A percentile compares a stretch with the other conserved stretches of the same genome.
These are phyloP conservation scores for Phanerodontia chrysosporium DNA, from an alignment of 768 basidiomycete genomes.

Conservation along the genomic window DNA sequence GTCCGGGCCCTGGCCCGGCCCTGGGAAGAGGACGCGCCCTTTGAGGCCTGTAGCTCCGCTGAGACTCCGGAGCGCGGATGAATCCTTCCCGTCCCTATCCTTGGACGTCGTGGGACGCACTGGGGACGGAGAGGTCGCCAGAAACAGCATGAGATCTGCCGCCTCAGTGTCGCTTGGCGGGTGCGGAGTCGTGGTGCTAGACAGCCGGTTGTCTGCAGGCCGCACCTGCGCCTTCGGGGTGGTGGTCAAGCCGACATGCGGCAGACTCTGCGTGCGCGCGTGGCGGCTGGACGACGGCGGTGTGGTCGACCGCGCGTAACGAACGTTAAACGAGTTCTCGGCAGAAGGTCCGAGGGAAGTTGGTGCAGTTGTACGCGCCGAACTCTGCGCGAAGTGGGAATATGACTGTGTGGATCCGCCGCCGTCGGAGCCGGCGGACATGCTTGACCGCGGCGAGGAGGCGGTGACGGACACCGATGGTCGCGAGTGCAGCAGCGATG, in stretches of 20 bases:
- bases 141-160: slow-evolving; percentile 79
- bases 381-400: slow-evolving; percentile 65
- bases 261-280: slow-evolving; percentile 16
- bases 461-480: slow-evolving; percentile 54
- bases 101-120: slow-evolving; percentile 53
- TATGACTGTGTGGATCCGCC: slow-evolving; percentile 54
- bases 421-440: slow-evolving; percentile 63
- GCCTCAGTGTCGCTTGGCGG: slow-evolving; percentile 77
- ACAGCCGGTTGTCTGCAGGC: slow-evolving; percentile 9
- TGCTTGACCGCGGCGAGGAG: slow-evolving; percentile 68
- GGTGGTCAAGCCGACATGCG: slow-evolving; percentile 17
- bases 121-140: slow-evolving; percentile 83
- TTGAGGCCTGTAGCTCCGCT: slow-evolving; percentile 47
- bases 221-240: slow-evolving; percentile 20
- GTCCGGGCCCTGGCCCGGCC: slow-evolving; percentile 17
- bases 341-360: slow-evolving; percentile 34
- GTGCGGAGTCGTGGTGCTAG: slow-evolving; percentile 30
- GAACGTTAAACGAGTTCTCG: slow-evolving; percentile 34
- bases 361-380: slow-evolving; percentile 46
- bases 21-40: slow-evolving; percentile 69
- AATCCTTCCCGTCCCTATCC: slow-evolving; percentile 44
- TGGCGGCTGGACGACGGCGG: slow-evolving; percentile 28
- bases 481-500: slow-evolving; percentile 61
- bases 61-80: slow-evolving; percentile 53
- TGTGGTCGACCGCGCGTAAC: slow-evolving; percentile 28